These are phyloP conservation scores for Dioscorea zingiberensis DNA, from an alignment of 106 monocot species.

Conservation along the genomic window DNA sequence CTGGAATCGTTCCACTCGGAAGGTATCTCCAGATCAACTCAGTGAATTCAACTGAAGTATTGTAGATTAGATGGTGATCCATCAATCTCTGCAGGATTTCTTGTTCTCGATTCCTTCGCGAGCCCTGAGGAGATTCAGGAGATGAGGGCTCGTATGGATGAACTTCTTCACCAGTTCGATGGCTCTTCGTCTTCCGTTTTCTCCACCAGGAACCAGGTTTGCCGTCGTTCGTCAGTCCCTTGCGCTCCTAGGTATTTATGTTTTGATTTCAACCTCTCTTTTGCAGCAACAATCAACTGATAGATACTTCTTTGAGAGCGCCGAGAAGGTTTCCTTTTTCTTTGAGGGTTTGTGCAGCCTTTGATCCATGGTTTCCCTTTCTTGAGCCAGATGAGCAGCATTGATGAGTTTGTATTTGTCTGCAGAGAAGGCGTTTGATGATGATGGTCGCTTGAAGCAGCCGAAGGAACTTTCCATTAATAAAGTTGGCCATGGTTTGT, in stretches of 20 bases:
- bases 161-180: conserved; percentile 69
- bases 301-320: conserved; percentile 81
- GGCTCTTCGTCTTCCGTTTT: conserved; percentile 55
- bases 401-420: background rate
- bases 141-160: conserved; percentile 71
- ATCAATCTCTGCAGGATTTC: conserved; percentile 39
- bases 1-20: conserved; percentile 62
- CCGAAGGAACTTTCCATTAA: conserved; percentile 93
- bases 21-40: conserved; percentile 25
- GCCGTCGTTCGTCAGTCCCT: background rate
- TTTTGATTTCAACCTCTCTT: background rate
- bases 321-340: conserved; percentile 95
- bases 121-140: conserved; percentile 49
- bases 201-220: conserved; percentile 88
- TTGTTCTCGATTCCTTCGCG: conserved; percentile 79
- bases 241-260: background rate
- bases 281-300: conserved; percentile 56
- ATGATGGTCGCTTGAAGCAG: conserved; percentile 85
- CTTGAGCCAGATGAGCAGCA: background rate
- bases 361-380: background rate
- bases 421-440: conserved; percentile 91
- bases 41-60: background rate
- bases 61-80: background rate
- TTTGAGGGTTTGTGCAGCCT: conserved; percentile 60
- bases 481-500: conserved; percentile 98